Evolutionary conservation across 2,329 filamentous ascomycete species (phyloP).

Genomic region (Botrytis fabae): DNA sequence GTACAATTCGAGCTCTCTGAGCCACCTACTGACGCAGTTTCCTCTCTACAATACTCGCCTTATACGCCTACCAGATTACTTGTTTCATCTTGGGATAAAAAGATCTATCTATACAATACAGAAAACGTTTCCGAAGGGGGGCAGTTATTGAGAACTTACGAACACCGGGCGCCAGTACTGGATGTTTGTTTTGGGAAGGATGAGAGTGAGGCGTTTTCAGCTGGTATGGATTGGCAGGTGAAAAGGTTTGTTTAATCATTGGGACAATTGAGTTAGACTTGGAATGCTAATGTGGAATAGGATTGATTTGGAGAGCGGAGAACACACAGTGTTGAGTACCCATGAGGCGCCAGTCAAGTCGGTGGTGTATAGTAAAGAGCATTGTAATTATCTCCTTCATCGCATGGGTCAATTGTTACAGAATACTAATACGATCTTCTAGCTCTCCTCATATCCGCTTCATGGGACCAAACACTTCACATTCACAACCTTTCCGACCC

Average conservation of each 20-base stretch:
- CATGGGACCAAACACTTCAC: slow-evolving; percentile 91
- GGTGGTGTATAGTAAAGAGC: slow-evolving; percentile 76
- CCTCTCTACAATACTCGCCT: slow-evolving; percentile 82
- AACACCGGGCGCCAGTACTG: slow-evolving; percentile 81
- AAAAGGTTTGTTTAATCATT: slow-evolving; percentile 54
- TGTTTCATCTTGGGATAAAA: slow-evolving; percentile 93
- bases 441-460: slow-evolving; percentile 81
- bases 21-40: slow-evolving; percentile 84
- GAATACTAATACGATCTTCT: slow-evolving; percentile 10
- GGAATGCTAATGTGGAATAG: slow-evolving; percentile 41
- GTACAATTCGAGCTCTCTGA: slow-evolving; percentile 81
- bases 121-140: slow-evolving; percentile 51
- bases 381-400: slow-evolving; percentile 51
- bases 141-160: slow-evolving; percentile 69
- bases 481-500: slow-evolving; percentile 66
- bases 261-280: background rate
- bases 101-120: slow-evolving; percentile 86
- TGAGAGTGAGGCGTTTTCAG: slow-evolving; percentile 82
- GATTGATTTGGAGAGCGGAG: slow-evolving; percentile 70
- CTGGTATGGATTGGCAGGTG: slow-evolving; percentile 84
- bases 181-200: slow-evolving; percentile 87
- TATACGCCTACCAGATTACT: slow-evolving; percentile 71
- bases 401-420: slow-evolving; percentile 12
- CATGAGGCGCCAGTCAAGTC: slow-evolving; percentile 79
- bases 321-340: slow-evolving; percentile 72